Conservation (phyloP, 345 rosid genomes). For the Eucalyptus grandis region DNA sequence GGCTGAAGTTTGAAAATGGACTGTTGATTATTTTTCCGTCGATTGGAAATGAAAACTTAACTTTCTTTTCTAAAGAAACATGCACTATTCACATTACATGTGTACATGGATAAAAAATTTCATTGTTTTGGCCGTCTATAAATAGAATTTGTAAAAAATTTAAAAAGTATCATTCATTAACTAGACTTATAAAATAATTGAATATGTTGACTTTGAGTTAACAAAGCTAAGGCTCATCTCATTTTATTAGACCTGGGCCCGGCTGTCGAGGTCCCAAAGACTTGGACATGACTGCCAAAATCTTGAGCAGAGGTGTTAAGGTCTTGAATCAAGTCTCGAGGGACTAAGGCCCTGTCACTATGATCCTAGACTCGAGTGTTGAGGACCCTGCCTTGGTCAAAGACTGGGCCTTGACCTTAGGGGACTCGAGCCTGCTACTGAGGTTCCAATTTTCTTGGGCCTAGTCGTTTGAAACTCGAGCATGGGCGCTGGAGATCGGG, state of each 20-base stretch:
- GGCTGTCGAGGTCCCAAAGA: fast-evolving
- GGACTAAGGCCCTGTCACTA: fast-evolving
- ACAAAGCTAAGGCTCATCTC: background rate
- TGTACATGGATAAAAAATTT: background rate
- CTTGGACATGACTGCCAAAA: fast-evolving
- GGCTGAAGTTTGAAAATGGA: background rate
- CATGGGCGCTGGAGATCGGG: fast-evolving
- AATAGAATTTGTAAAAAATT: background rate
- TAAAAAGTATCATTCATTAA: background rate
- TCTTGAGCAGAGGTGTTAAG: background rate
- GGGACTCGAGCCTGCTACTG: background rate
- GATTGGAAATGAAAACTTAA: background rate
- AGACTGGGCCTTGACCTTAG: background rate
- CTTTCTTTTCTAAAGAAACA: background rate
- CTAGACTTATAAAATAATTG: background rate
- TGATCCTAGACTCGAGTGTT: fast-evolving
- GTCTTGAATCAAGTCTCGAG: background rate
- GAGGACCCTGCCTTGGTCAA: background rate
- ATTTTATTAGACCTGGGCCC: background rate
- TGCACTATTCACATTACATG: fast-evolving
- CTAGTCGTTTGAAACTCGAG: fast-evolving
- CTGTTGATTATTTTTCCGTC: fast-evolving
- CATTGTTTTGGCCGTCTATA: background rate
- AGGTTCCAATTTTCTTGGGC: background rate
- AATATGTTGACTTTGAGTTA: background rate